These are phyloP conservation scores for Sambucus nigra DNA, from an alignment of 129 eudicot genomes.

Conservation along the genomic window DNA sequence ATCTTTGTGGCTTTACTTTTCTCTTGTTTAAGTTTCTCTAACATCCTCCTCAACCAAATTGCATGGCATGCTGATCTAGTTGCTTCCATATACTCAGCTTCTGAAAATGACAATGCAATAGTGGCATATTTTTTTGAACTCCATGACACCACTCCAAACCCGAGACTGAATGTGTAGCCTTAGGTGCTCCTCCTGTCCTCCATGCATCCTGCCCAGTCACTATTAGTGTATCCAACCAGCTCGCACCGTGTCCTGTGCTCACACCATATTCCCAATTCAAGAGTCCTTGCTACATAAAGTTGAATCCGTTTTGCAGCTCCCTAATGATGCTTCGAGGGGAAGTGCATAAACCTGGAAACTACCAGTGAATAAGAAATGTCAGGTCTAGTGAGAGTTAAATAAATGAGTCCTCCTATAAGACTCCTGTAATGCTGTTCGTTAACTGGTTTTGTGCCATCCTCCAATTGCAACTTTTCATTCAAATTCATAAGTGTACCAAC, in stretches of 20 bases:
- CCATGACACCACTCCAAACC: neutral
- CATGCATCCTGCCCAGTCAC: slow-evolving; percentile 7
- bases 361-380: neutral
- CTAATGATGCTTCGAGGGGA: neutral
- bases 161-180: neutral
- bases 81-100: neutral
- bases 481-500: neutral
- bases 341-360: slow-evolving; percentile 8
- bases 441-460: neutral
- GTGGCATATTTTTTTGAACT: slow-evolving; percentile 1
- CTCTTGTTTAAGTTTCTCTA: neutral
- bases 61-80: neutral
- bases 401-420: neutral
- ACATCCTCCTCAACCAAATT: neutral
- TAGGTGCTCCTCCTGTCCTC: slow-evolving; percentile 14
- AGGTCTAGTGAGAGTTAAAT: too few relatives aligned
- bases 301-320: slow-evolving; percentile 4
- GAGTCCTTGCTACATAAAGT: neutral
- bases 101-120: neutral
- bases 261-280: neutral
- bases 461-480: slow-evolving; percentile 1
- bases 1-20: neutral
- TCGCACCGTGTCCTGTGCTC: neutral
- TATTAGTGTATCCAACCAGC: neutral
- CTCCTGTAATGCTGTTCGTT: neutral